Evolutionary conservation across 1,139 yeast genomes (phyloP).

Genomic region (Hansenula lynferdii): DNA sequence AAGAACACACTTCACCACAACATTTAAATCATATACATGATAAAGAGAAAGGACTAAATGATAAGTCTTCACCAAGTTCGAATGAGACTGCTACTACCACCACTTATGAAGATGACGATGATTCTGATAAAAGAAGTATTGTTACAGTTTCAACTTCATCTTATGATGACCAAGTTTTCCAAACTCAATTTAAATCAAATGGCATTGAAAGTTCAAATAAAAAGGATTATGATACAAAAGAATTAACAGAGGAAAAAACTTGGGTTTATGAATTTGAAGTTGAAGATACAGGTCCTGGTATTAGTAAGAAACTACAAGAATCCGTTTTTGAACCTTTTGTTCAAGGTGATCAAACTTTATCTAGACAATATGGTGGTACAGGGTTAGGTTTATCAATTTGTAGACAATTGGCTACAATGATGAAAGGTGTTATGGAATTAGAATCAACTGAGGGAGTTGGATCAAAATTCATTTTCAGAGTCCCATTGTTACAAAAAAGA

Average conservation of each 20-base stretch:
- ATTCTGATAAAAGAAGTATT: constrained; percentile 31
- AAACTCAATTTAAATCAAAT: constrained; percentile 40
- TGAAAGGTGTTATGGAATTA: constrained; percentile 77
- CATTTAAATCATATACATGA: no score
- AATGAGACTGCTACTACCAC: constrained; percentile 12
- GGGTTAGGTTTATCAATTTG: constrained; percentile 94
- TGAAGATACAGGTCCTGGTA: constrained; percentile 90
- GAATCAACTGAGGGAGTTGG: constrained; percentile 72
- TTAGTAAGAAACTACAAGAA: constrained; percentile 71
- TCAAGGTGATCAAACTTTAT: constrained; percentile 93
- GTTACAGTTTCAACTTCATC: constrained; percentile 47
- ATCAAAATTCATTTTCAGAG: constrained; percentile 71
- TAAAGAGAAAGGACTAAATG: no score
- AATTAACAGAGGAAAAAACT: constrained; percentile 35
- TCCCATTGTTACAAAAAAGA: constrained; percentile 72
- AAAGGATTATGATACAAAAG: constrained; percentile 12
- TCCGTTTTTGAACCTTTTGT: constrained; percentile 94
- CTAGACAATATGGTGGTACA: constrained; percentile 92
- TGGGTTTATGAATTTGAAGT: constrained; percentile 76
- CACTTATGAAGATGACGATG: constrained; percentile 14
- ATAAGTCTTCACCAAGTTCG: constrained; percentile 10
- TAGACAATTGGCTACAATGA: constrained; percentile 82
- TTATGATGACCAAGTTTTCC: constrained; percentile 50
- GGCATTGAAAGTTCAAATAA: constrained; percentile 20
- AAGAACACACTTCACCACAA: no score